Conservation (phyloP, 495 filamentous ascomycete genomes). For the Astrocystis sublimbata region DNA sequence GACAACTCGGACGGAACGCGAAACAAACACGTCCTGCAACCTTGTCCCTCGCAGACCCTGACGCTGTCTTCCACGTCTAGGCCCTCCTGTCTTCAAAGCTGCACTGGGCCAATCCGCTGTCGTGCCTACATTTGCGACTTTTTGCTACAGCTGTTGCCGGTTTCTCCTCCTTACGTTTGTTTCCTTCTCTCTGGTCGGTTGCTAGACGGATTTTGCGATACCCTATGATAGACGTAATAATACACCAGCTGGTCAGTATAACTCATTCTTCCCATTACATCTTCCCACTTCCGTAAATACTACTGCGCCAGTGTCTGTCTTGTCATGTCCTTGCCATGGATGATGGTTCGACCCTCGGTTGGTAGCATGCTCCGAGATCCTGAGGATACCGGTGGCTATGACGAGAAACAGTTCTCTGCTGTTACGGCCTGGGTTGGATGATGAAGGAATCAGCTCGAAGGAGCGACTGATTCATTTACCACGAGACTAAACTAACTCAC, state of each 20-base stretch:
- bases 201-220: constrained; percentile 42
- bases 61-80: constrained; percentile 18
- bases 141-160: constrained; percentile 15
- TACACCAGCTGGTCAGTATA: constrained; percentile 31
- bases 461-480: neutral
- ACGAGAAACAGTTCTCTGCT: neutral
- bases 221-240: constrained; percentile 43
- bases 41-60: constrained; percentile 19
- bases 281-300: neutral
- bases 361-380: neutral
- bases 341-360: neutral
- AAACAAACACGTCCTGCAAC: constrained; percentile 15
- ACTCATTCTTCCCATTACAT: neutral
- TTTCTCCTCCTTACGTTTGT: constrained; percentile 18
- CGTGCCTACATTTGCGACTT: constrained; percentile 25
- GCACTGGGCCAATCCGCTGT: constrained; percentile 21
- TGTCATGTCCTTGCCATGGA: neutral
- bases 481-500: neutral
- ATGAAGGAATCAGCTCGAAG: neutral
- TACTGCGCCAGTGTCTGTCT: neutral
- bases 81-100: constrained; percentile 22
- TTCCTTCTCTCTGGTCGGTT: constrained; percentile 21
- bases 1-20: constrained; percentile 8
- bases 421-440: neutral
- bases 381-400: neutral